Base-by-base conservation (phyloP, 106 monocot genomes). In the Vanilla planifolia region DNA sequence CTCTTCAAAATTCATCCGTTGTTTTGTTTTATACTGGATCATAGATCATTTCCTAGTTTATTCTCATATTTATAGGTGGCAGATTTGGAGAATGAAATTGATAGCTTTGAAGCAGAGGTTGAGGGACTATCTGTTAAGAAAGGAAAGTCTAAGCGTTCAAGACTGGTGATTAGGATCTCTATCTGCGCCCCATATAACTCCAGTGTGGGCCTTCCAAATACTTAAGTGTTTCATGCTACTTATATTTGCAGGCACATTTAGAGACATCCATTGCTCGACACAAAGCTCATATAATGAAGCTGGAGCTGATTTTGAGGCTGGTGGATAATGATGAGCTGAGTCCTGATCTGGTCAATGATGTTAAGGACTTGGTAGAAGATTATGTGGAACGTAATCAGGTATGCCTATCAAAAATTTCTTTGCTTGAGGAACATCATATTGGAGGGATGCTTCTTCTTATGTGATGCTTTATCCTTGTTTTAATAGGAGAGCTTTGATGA, bases 311-410 rank as follows among this genome's bases (percentile, higher is more conserved):
- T 17, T 82, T 98, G 72, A 92, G 98, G 71, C 67, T 98, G 51
- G 55, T 98, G 29, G 98, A 98, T 71, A 98, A 98, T 82, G 91
- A 98, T 73, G 88, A 88, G 56, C 77, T 98, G 73, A 98, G 88
- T 66, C 88, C 92, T 78, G 98, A 98, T 19, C 85, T 92, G 62
- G 92, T 98, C 51, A 92, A 98, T 77, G 98, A 98, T 71, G 71
- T 88, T 51, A 92, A 79, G 78, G 91, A 98, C 48, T 92, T 92
- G 69, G 48, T 98, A 34, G 91, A 92, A 72, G 98, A 98, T 76
- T 98, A 98, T 76, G 88, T 92, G 55, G 98, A 98, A 73, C 76
- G 98, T 29, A 98, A 98, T 79, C 98, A 92, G 82, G 98, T 95
- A 33, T 44, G 17, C 22, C 32, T 73, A 19, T 63, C 2, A 39